A percentile compares a stretch with the other conserved stretches of the same genome.
These are phyloP conservation scores for Fusarium buharicum DNA, from an alignment of 2,329 filamentous ascomycete genomes.

Conservation along the genomic window DNA sequence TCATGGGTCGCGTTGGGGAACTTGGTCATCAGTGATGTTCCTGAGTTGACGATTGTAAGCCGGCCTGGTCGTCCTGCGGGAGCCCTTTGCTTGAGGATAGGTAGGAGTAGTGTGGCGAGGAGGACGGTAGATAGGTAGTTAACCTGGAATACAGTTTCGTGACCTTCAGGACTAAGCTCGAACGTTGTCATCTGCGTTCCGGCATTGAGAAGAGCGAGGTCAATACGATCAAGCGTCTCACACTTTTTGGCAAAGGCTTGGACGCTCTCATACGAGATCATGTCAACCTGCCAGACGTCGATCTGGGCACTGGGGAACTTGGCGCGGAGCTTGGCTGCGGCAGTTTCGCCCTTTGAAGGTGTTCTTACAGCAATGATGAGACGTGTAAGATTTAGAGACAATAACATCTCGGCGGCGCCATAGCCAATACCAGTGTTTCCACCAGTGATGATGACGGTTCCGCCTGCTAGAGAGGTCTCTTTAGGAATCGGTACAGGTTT, in stretches of 20 bases:
- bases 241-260: constrained; percentile 53
- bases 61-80: constrained; percentile 35
- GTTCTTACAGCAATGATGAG: constrained; percentile 62
- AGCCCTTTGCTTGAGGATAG: constrained; percentile 46
- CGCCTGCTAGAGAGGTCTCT: constrained; percentile 45
- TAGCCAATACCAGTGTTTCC: constrained; percentile 61
- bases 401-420: constrained; percentile 55
- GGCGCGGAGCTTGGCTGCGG: constrained; percentile 36
- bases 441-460: constrained; percentile 61
- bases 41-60: constrained; percentile 49
- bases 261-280: constrained; percentile 58
- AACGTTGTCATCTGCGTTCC: constrained; percentile 48
- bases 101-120: constrained; percentile 49
- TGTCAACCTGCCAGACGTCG: constrained; percentile 62
- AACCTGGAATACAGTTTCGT: constrained; percentile 55
- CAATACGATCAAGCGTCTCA: constrained; percentile 52
- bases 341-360: constrained; percentile 54
- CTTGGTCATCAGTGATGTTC: constrained; percentile 36
- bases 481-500: constrained; percentile 37
- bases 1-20: constrained; percentile 40
- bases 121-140: constrained; percentile 53
- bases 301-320: constrained; percentile 50
- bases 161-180: constrained; percentile 46
- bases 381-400: constrained; percentile 52
- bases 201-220: constrained; percentile 60